Base-by-base conservation (phyloP, 371 early-diverging fungal species). In the Phascolomyces articulosus region DNA sequence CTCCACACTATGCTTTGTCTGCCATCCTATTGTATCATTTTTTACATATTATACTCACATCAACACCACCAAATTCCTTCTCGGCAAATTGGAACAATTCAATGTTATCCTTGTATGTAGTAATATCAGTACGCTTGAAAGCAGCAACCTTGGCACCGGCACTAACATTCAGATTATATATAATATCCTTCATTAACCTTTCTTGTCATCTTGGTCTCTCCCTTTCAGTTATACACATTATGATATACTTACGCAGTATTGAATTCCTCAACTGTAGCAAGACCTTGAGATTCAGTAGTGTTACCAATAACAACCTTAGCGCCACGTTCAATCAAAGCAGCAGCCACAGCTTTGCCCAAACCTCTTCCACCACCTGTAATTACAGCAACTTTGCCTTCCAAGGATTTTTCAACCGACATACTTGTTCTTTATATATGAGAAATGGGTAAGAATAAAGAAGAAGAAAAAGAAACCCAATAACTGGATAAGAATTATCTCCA, bases 351-450 rank as follows among this genome's bases (percentile, higher is more conserved):
- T 63, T 81, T 83, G 57, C 92, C 92, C 63, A 90, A 85, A 11
- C 91, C 91, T 6, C 80, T 80, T 23, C 83, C 65, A 2, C 68
- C 88, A 38, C 91, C 91, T 2, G 92, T 92, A 54, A 92, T 81
- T 31, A 92, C 78, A 1, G 86, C 91, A 9, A 89, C 86, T 62
- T 90, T 90, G 13, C 56, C 62, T 15, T 58, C 56, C 47, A 59
- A 47, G 10, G 34, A 16, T 57, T 40, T 40, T 31, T 31, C 23
- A 18, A 29, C 20, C 15, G 55, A 16, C 55, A 55, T 55, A 9
- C 10, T 34, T 34, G 34, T 1, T 34, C 11, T 34, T 34, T 2
- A 34, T 9, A 34, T 9, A 34, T 9, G 34, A 34, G 11, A 34
- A 11, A 34, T 34, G 2, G 34, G 11, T 34, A 34, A 34, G 34